Percentiles rank a stretch among this genome's conserved stretches.
These are phyloP conservation scores for Penicillium subrubescens DNA, from an alignment of 495 filamentous ascomycete species.

Conservation along the genomic window DNA sequence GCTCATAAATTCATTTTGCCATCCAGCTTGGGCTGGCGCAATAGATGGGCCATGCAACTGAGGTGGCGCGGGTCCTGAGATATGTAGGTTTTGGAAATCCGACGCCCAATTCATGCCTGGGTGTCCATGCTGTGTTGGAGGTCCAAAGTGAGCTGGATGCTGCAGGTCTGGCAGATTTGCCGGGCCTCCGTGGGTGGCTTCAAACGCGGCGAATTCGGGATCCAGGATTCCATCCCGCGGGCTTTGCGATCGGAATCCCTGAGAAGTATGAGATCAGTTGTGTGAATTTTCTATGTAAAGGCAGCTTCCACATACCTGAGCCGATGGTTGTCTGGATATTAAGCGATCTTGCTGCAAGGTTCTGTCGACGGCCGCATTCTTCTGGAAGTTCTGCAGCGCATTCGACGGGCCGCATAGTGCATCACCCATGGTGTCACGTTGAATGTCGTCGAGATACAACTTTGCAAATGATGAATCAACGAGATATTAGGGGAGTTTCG, in stretches of 20 bases:
- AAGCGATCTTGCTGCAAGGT: conserved; percentile 85
- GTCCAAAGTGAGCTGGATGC: conserved; percentile 32
- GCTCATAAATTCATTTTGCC: conserved; percentile 58
- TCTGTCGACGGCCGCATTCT: conserved; percentile 76
- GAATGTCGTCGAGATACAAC: not conserved
- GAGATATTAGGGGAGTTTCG: not conserved
- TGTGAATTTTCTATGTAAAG: not conserved
- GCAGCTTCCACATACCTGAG: conserved; percentile 48
- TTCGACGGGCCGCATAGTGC: conserved; percentile 88
- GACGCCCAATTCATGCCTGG: conserved; percentile 44
- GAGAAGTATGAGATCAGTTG: conserved; percentile 21
- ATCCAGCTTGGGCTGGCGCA: conserved; percentile 41
- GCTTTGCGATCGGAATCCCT: conserved; percentile 67
- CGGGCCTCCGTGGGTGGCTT: conserved; percentile 49
- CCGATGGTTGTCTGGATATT: conserved; percentile 50
- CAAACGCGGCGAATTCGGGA: conserved; percentile 72
- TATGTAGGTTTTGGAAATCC: conserved; percentile 53
- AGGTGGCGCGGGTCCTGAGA: conserved; percentile 40
- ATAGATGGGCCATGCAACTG: conserved; percentile 37
- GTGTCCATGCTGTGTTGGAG: conserved; percentile 18
- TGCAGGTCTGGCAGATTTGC: conserved; percentile 34
- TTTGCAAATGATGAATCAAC: not conserved
- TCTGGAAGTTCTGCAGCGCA: conserved; percentile 80
- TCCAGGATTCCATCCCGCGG: conserved; percentile 59
- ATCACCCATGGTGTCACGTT: conserved; percentile 66